A percentile compares a stretch with the other conserved stretches of the same genome.
These are phyloP conservation scores for Saccharomyces hybrid DNA, from an alignment of 1,139 yeast species.

Conservation along the genomic window DNA sequence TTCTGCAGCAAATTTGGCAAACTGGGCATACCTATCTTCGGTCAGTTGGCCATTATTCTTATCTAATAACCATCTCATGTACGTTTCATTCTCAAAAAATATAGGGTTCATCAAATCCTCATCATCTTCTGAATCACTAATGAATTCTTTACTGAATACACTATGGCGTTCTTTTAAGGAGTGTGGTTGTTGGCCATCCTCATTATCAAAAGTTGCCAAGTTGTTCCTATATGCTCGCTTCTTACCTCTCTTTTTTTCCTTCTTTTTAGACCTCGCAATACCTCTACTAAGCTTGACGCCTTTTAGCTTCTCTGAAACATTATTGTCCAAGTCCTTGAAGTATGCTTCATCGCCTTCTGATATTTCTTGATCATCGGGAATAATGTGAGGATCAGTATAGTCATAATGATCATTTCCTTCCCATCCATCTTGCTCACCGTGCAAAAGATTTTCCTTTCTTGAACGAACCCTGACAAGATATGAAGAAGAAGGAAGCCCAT, in stretches of 20 bases:
- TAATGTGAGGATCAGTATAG: conserved; percentile 14
- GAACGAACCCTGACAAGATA: conserved; percentile 19
- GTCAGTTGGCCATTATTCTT: conserved; percentile 24
- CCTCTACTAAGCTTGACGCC: conserved; percentile 15
- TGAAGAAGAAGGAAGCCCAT: conserved; percentile 24
- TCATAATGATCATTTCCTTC: conserved; percentile 17
- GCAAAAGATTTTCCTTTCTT: neutral
- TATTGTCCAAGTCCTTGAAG: conserved; percentile 22
- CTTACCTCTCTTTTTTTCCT: conserved; percentile 7
- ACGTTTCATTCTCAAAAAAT: conserved; percentile 31
- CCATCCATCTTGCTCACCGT: conserved; percentile 19
- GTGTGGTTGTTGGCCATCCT: conserved; percentile 4
- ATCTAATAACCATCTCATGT: conserved; percentile 27
- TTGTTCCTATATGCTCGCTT: conserved; percentile 5
- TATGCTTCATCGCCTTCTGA: conserved; percentile 22
- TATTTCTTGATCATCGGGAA: conserved; percentile 12
- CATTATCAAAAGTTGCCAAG: conserved; percentile 13
- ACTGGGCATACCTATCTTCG: conserved; percentile 16
- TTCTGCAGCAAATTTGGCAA: conserved; percentile 25
- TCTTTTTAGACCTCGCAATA: conserved; percentile 19
- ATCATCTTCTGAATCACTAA: conserved; percentile 29
- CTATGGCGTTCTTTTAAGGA: neutral
- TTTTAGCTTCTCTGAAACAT: conserved; percentile 1
- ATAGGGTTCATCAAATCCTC: conserved; percentile 19
- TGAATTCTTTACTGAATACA: conserved; percentile 27